Conservation (phyloP, 805 yeast genomes). For the Kodamaea kaohsiungensis region DNA sequence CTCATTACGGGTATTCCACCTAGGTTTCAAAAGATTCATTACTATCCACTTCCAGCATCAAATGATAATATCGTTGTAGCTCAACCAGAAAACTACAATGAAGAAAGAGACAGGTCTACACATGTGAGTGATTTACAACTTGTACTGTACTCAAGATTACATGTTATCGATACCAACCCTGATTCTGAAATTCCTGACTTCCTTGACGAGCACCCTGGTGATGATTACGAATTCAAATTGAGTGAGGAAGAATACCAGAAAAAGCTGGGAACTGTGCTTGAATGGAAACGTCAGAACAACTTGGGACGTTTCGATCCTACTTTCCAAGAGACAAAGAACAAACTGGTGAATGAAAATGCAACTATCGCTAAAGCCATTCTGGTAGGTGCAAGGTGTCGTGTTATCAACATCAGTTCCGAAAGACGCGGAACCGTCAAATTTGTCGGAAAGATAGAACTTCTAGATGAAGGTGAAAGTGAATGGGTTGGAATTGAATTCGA, state of each 20-base stretch:
- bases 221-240: conserved; percentile 43
- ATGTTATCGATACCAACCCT: conserved; percentile 57
- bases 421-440: conserved; percentile 72
- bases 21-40: conserved; percentile 48
- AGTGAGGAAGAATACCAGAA: conserved; percentile 62
- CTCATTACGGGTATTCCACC: conserved; percentile 76
- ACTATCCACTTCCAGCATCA: conserved; percentile 43
- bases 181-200: conserved; percentile 50
- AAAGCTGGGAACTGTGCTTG: conserved; percentile 61
- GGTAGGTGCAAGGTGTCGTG: conserved; percentile 56
- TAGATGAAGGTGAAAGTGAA: conserved; percentile 46
- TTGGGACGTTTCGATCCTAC: conserved; percentile 74
- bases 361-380: conserved; percentile 27
- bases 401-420: conserved; percentile 46
- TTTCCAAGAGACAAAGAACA: conserved; percentile 30
- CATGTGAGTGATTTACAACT: conserved; percentile 29
- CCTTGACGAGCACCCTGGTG: conserved; percentile 17
- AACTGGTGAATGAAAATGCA: conserved; percentile 31
- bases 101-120: conserved; percentile 18
- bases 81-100: conserved; percentile 15
- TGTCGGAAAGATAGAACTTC: conserved; percentile 66
- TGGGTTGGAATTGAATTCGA: conserved; percentile 91
- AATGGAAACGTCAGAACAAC: conserved; percentile 71
- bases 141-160: conserved; percentile 48
- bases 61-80: conserved; percentile 32